These are phyloP conservation scores for Thermoascus crustaceus DNA, from an alignment of 2,329 filamentous ascomycete genomes.

Conservation along the genomic window DNA sequence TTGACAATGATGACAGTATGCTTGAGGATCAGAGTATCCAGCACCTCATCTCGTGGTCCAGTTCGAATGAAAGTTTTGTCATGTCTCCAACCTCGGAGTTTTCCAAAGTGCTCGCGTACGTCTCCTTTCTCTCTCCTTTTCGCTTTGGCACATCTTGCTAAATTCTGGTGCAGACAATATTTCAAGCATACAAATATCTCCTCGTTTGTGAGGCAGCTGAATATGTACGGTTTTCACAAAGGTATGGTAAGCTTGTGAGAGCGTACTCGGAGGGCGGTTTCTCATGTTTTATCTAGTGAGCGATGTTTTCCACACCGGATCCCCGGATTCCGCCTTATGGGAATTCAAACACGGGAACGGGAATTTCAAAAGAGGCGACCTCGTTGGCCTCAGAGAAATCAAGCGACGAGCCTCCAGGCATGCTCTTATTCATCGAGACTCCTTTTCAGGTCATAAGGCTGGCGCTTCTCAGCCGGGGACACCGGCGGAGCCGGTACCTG, in stretches of 20 bases:
- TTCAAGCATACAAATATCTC: conserved; percentile 99
- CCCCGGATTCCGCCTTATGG: conserved; percentile 89
- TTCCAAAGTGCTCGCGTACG: conserved; percentile 93
- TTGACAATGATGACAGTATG: conserved; percentile 58
- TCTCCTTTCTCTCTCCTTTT: conserved; percentile 24
- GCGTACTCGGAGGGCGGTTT: neutral
- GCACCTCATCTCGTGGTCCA: conserved; percentile 94
- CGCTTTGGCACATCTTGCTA: conserved; percentile 8
- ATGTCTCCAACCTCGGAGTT: conserved; percentile 98
- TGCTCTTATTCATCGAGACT: conserved; percentile 84
- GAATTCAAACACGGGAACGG: conserved; percentile 98
- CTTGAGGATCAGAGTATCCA: conserved; percentile 88
- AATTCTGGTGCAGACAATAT: conserved; percentile 62
- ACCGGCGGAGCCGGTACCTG: conserved; percentile 73
- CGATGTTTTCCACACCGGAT: conserved; percentile 94
- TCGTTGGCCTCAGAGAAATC: conserved; percentile 86
- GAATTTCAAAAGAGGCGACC: conserved; percentile 90
- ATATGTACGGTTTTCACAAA: conserved; percentile 99
- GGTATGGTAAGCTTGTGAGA: conserved; percentile 44
- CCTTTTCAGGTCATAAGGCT: conserved; percentile 70
- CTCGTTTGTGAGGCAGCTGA: conserved; percentile 92
- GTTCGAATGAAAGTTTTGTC: conserved; percentile 90
- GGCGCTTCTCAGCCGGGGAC: conserved; percentile 70
- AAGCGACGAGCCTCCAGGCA: conserved; percentile 90
- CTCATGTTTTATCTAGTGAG: conserved; percentile 58